Base-by-base conservation (phyloP, 495 filamentous ascomycete genomes). In the Hypoxylon rickii region DNA sequence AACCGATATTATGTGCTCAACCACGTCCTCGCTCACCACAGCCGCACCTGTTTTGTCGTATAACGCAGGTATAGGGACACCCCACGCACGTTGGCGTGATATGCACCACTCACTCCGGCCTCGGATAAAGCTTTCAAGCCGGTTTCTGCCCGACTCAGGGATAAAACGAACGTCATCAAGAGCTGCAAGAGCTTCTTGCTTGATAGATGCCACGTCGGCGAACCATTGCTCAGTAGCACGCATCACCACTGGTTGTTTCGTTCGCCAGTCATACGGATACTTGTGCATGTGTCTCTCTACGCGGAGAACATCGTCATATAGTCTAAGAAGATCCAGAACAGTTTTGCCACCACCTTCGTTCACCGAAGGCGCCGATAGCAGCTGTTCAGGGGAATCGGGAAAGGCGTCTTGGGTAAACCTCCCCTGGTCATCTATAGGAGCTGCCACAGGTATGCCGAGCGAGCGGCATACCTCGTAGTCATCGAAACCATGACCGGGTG, bases 181-280 rank as follows among this genome's bases (percentile, higher is more conserved):
- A 3, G 90, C 79, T 26, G 77, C 64, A 16, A 96, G 67, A 1
- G 92, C 89, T 18, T 76, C 73, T 4, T 78, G 71, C 58, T 94
- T 93, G 62, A 99, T 92, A 12, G 78, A 80, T 29, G 77, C 89
- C 8, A 96, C 90, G 70, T 96, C 88, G 33, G 94, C 91, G 63
- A 99, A 97, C 94, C 94, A 99, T 73, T 99, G 94, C 36, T 89
- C 89, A 0, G 94, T 99, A 16, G 94, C 93, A 58, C 94, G 73
- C 13, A 96, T 79, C 52, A 99, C 90, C 19, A 97, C 83, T 15
- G 94, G 94, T 55, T 84, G 80, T 68, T 97, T 97, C 2, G 94
- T 94, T 26, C 95, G 80, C 95, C 94, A 97, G 70, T 99, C 94
- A 65, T 96, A 96, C 0, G 94, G 94, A 69, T 97, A 96, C 67